Evolutionary conservation across 177 flowering plant species (phyloP).

Genomic region (Vitis hybrid): DNA sequence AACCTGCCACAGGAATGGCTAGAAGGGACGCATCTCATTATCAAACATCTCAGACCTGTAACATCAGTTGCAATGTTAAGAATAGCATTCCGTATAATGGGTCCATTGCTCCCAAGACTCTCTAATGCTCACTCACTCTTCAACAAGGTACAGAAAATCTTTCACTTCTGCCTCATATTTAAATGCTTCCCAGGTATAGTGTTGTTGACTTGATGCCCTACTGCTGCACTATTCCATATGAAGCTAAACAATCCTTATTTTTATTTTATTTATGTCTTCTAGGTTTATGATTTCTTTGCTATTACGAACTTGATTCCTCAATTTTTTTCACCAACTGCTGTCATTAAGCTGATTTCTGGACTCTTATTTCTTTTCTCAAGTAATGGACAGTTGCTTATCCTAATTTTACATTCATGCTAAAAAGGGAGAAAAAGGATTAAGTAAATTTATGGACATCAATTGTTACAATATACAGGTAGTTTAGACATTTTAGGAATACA

Average conservation of each 20-base stretch:
- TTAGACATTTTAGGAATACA: too few relatives aligned
- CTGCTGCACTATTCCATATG: neutral
- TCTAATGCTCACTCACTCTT: slow-evolving; percentile 80
- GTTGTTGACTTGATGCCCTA: neutral
- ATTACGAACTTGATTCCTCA: too few relatives aligned
- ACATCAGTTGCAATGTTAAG: slow-evolving; percentile 92
- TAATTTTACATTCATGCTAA: too few relatives aligned
- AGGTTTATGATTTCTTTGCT: too few relatives aligned
- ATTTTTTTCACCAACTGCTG: neutral
- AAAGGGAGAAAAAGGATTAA: too few relatives aligned
- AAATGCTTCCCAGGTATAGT: neutral
- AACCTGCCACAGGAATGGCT: slow-evolving; percentile 99
- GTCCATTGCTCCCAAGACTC: slow-evolving; percentile 93
- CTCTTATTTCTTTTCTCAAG: too few relatives aligned
- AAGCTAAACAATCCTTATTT: neutral
- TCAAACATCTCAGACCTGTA: slow-evolving; percentile 86
- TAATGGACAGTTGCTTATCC: too few relatives aligned
- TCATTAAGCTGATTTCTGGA: too few relatives aligned
- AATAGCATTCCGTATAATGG: slow-evolving; percentile 89
- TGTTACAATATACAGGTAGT: too few relatives aligned
- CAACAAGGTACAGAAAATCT: slow-evolving; percentile 57
- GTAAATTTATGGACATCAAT: too few relatives aligned
- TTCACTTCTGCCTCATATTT: neutral
- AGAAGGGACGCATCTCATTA: slow-evolving; percentile 75
- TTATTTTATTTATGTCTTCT: neutral